A percentile compares a stretch with the other conserved stretches of the same genome.
Conservation (phyloP, 495 filamentous ascomycete species). For the Tetracladium marchalianum region DNA sequence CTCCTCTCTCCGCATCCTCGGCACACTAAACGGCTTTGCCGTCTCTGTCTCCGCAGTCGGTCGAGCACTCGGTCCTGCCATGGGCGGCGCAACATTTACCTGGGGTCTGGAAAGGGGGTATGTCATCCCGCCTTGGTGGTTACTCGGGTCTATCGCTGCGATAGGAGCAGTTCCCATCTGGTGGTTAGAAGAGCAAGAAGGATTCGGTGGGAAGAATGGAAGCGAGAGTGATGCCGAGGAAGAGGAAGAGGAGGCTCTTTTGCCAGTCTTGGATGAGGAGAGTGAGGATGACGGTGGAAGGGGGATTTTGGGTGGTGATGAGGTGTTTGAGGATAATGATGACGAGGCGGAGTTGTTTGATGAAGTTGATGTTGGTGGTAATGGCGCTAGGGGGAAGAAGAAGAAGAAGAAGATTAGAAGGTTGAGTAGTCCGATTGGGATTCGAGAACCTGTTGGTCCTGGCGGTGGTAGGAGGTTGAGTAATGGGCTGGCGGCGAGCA, state of each 20-base stretch:
- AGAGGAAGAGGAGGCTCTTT: conserved; percentile 24
- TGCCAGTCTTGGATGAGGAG: conserved; percentile 17
- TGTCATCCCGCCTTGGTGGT: conserved; percentile 72
- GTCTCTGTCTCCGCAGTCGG: conserved; percentile 72
- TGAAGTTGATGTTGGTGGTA: conserved; percentile 10
- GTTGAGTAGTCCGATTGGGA: conserved; percentile 18
- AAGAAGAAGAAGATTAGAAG: conserved; percentile 6
- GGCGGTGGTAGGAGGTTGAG: conserved; percentile 20
- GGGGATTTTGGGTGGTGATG: conserved; percentile 15
- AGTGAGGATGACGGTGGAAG: conserved; percentile 21
- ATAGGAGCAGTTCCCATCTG: conserved; percentile 57
- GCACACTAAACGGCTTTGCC: conserved; percentile 83
- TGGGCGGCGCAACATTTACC: conserved; percentile 55
- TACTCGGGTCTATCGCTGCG: conserved; percentile 46
- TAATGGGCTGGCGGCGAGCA: conserved; percentile 18
- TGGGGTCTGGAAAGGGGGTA: conserved; percentile 61
- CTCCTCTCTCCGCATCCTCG: conserved; percentile 59
- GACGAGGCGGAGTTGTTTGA: conserved; percentile 15
- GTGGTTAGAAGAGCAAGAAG: conserved; percentile 67
- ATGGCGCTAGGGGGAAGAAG: not conserved
- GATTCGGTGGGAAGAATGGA: conserved; percentile 38
- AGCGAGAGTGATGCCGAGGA: conserved; percentile 23
- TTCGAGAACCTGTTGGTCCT: conserved; percentile 15
- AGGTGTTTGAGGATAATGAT: conserved; percentile 12
- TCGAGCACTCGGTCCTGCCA: conserved; percentile 64